Evolutionary conservation across 768 basidiomycete genomes (phyloP).

Genomic region (Mycena metata): DNA sequence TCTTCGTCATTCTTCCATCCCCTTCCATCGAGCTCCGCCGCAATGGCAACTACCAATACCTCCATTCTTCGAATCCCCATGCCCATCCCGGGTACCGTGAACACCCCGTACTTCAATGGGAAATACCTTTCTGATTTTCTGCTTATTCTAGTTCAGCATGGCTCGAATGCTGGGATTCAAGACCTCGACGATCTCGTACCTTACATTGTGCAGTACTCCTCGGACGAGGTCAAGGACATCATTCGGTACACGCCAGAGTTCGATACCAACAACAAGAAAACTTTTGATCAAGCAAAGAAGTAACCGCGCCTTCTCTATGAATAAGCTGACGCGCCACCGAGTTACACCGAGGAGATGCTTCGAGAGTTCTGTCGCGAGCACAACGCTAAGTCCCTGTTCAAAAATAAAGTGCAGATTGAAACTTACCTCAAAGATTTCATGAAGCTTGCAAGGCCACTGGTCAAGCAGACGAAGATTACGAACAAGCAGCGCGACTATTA

Average conservation of each 20-base stretch:
- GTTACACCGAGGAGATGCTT: not conserved
- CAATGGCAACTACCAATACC: not conserved
- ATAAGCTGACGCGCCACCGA: not conserved
- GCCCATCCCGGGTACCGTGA: constrained; percentile 1
- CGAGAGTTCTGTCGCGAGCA: not conserved
- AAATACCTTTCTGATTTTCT: not conserved
- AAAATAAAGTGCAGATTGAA: not conserved
- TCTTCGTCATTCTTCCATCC: not conserved
- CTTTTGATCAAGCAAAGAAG: not conserved
- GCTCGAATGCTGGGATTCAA: constrained; percentile 23
- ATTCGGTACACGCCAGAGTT: constrained; percentile 11
- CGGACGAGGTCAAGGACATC: not conserved
- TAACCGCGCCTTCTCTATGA: not conserved
- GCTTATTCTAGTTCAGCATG: not conserved
- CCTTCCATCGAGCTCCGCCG: no score
- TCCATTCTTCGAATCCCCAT: constrained; percentile 8
- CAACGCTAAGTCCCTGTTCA: constrained; percentile 8
- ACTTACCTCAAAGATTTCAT: constrained; percentile 3
- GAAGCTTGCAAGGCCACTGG: constrained; percentile 11
- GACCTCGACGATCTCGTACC: not conserved
- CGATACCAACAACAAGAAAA: not conserved
- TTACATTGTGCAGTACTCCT: constrained; percentile 11
- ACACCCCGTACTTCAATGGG: constrained; percentile 4
- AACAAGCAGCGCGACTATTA: constrained; percentile 1
- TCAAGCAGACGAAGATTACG: not conserved